These are phyloP conservation scores for Backusella westeae DNA, from an alignment of 192 early-diverging fungal species.

Conservation along the genomic window DNA sequence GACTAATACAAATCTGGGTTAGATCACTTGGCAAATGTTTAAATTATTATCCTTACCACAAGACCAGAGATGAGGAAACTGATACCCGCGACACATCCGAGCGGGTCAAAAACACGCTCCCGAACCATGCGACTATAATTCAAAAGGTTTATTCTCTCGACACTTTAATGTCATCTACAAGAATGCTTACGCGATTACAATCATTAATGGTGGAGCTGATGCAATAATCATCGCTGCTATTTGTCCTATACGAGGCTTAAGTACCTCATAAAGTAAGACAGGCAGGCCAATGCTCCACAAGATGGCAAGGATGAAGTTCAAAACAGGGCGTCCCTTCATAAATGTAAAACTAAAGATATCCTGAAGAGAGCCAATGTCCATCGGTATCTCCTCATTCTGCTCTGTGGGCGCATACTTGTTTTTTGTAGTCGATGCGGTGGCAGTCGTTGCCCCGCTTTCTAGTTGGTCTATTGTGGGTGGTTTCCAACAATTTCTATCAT, in stretches of 20 bases:
- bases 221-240: conserved; percentile 35
- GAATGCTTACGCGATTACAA: conserved; percentile 26
- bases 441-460: background rate
- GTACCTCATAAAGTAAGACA: conserved; percentile 26
- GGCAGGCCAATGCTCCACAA: conserved; percentile 34
- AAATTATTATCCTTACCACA: conserved; percentile 18
- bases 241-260: conserved; percentile 30
- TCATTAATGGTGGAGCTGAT: conserved; percentile 24
- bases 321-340: conserved; percentile 21
- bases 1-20: conserved; percentile 20
- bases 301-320: conserved; percentile 31
- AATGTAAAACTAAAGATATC: conserved; percentile 34
- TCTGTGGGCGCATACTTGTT: conserved; percentile 11
- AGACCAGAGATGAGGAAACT: conserved; percentile 36
- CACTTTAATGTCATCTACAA: background rate
- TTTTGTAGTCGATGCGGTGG: background rate
- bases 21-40: background rate
- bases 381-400: conserved; percentile 25
- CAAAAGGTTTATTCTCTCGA: background rate
- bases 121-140: conserved; percentile 25
- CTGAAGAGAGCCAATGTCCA: conserved; percentile 21
- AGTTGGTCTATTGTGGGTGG: background rate
- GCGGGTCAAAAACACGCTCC: conserved; percentile 22
- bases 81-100: conserved; percentile 27
- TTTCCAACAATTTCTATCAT: background rate